Conservation (phyloP, 2,329 filamentous ascomycete genomes). For the Dothiorella sarmentorum region DNA sequence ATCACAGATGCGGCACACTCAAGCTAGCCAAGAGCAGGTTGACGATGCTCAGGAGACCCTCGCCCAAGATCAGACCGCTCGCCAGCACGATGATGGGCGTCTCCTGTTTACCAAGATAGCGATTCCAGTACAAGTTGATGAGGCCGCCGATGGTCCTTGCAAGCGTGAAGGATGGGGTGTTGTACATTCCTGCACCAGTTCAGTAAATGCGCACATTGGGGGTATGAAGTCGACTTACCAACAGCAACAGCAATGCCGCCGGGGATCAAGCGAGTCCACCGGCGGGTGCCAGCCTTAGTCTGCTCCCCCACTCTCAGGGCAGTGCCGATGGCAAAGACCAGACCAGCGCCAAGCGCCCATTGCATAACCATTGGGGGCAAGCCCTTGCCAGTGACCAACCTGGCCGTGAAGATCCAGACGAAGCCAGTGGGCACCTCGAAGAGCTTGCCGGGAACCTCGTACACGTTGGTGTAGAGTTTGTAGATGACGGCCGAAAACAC, state of each 20-base stretch:
- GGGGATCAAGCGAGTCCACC: slow-evolving; percentile 74
- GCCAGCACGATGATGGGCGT: slow-evolving; percentile 88
- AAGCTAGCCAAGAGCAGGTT: slow-evolving; percentile 80
- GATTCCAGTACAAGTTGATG: slow-evolving; percentile 74
- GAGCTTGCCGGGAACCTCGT: slow-evolving; percentile 79
- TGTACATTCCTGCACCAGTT: slow-evolving; percentile 98
- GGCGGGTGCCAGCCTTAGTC: slow-evolving; percentile 31
- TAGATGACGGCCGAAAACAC: slow-evolving; percentile 85
- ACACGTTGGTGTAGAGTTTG: slow-evolving; percentile 84
- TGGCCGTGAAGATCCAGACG: slow-evolving; percentile 95
- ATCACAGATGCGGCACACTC: slow-evolving; percentile 67
- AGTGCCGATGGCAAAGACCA: slow-evolving; percentile 70
- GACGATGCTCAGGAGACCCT: slow-evolving; percentile 87
- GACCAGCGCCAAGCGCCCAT: slow-evolving; percentile 71
- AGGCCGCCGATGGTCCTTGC: slow-evolving; percentile 79
- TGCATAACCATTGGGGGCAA: slow-evolving; percentile 79
- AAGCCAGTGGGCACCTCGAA: slow-evolving; percentile 94
- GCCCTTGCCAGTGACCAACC: slow-evolving; percentile 86
- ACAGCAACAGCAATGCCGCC: slow-evolving; percentile 95
- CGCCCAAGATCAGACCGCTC: slow-evolving; percentile 83
- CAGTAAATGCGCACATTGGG: too few relatives aligned
- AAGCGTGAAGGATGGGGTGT: slow-evolving; percentile 91
- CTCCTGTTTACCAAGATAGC: slow-evolving; percentile 52
- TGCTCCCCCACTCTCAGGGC: slow-evolving; percentile 54
- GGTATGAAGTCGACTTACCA: too few relatives aligned